Evolutionary conservation across 2,329 filamentous ascomycete species (phyloP).

Genomic region (Epichloe glyceriae): DNA sequence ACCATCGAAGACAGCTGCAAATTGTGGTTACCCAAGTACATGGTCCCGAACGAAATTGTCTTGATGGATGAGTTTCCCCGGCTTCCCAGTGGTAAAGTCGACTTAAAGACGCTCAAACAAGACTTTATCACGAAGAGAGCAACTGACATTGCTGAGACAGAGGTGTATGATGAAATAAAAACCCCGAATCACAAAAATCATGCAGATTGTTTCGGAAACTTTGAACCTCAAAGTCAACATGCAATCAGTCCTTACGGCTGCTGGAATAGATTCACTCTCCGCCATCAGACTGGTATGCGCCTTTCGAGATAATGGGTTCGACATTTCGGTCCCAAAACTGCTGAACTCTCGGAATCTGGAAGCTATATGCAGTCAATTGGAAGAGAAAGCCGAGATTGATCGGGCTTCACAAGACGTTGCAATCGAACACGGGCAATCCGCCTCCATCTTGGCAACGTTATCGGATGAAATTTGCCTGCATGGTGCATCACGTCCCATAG

Average conservation of each 20-base stretch:
- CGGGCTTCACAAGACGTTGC: background rate
- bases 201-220: conserved; percentile 25
- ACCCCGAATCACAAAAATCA: conserved; percentile 20
- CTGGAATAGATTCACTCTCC: conserved; percentile 51
- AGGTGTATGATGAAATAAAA: conserved; percentile 7
- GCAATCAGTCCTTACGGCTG: conserved; percentile 32
- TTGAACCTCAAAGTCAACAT: conserved; percentile 25
- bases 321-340: conserved; percentile 46
- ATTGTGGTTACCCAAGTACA: conserved; percentile 67
- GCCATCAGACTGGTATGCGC: conserved; percentile 43
- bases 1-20: conserved; percentile 47
- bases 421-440: background rate
- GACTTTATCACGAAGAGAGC: conserved; percentile 25
- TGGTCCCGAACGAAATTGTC: conserved; percentile 67
- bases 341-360: conserved; percentile 38
- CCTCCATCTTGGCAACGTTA: background rate
- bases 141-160: background rate
- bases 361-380: conserved; percentile 12
- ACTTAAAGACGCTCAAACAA: conserved; percentile 50
- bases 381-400: background rate
- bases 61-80: conserved; percentile 54
- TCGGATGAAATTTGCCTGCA: background rate
- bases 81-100: conserved; percentile 72
- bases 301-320: conserved; percentile 44
- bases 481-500: background rate